phyloP scores from a whole-genome alignment of 805 yeast species.

The Tetrapisispora namnaoensis region DNA sequence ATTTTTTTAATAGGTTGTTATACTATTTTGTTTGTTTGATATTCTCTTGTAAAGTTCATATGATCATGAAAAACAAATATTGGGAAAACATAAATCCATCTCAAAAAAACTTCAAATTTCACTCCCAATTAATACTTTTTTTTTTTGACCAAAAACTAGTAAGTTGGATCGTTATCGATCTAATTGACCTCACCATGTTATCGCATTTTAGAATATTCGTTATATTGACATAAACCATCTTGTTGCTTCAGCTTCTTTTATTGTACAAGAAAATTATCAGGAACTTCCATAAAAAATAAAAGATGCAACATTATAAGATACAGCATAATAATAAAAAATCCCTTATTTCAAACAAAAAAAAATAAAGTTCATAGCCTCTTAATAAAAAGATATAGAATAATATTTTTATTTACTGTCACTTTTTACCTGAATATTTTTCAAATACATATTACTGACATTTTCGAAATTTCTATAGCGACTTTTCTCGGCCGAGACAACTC shows the following conservation, averaged over 20 bases:
- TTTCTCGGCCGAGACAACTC: not conserved
- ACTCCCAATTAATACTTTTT: not conserved
- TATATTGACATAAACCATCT: not conserved
- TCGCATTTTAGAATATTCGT: not conserved
- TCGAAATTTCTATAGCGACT: not conserved
- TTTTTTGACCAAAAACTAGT: not conserved
- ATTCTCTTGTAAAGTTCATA: not conserved
- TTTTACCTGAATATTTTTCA: not conserved
- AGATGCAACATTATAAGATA: no score
- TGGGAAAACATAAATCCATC: no score
- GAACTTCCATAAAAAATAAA: no score
- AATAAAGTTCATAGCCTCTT: no score
- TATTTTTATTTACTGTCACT: not conserved
- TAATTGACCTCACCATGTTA: not conserved
- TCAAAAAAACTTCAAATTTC: not conserved
- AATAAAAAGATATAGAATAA: no score
- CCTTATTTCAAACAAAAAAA: no score
- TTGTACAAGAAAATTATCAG: no score
- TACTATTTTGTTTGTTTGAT: no score
- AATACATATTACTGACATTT: not conserved
- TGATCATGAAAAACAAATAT: not conserved
- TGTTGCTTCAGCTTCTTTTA: not conserved
- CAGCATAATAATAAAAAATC: no score
- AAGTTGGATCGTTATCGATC: no score
- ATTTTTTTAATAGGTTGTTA: no score